phyloP scores from a whole-genome alignment of 2,329 filamentous ascomycete species.

The Ceratocystiopsis minuta region DNA sequence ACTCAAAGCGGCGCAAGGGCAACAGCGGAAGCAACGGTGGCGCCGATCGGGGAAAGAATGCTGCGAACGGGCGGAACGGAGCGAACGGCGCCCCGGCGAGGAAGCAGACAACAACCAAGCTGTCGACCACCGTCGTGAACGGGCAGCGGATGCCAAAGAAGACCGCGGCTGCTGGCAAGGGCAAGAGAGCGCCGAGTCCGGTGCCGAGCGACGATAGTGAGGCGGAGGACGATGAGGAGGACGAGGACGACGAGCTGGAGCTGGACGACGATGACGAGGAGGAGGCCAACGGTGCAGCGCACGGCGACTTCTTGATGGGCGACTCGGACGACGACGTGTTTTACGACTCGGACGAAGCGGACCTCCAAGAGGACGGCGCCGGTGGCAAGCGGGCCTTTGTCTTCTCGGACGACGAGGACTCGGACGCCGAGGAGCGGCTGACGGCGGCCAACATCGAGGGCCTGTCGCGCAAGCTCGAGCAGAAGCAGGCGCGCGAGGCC shows the following conservation, averaged over 20 bases:
- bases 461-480: conserved; percentile 68
- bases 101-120: conserved; percentile 19
- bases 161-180: neutral
- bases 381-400: conserved; percentile 40
- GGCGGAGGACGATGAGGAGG: conserved; percentile 1
- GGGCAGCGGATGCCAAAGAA: conserved; percentile 16
- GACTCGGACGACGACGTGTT: conserved; percentile 29
- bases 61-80: conserved; percentile 9
- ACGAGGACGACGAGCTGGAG: conserved; percentile 16
- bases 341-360: conserved; percentile 39
- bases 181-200: conserved; percentile 12
- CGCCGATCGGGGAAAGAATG: conserved; percentile 16
- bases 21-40: conserved; percentile 16
- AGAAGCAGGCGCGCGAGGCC: conserved; percentile 56
- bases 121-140: conserved; percentile 12
- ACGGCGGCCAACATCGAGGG: conserved; percentile 95
- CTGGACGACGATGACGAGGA: conserved; percentile 8
- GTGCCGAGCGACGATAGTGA: conserved; percentile 6
- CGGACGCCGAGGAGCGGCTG: conserved; percentile 73
- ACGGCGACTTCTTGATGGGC: conserved; percentile 13
- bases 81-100: conserved; percentile 17
- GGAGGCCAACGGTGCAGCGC: conserved; percentile 11
- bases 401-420: conserved; percentile 95
- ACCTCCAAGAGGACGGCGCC: conserved; percentile 48
- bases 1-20: conserved; percentile 39